These are phyloP conservation scores for Candida pini DNA, from an alignment of 805 yeast genomes.

Conservation along the genomic window DNA sequence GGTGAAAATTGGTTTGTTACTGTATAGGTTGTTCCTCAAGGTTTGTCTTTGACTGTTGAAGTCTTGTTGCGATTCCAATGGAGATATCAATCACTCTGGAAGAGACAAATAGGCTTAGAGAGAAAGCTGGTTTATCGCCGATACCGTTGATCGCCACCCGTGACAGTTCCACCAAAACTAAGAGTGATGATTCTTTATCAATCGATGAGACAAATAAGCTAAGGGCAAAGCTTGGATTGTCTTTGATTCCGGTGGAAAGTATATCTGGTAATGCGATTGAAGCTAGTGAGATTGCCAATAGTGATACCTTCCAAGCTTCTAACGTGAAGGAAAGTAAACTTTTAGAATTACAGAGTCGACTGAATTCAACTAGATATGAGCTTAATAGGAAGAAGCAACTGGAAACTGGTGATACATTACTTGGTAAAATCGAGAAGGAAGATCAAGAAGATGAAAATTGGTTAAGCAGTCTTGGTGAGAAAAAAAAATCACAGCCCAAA, in stretches of 20 bases:
- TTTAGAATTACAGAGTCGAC: slow-evolving; percentile 14
- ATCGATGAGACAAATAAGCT: slow-evolving; percentile 44
- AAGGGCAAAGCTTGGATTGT: slow-evolving; percentile 38
- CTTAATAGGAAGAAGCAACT: slow-evolving; percentile 17
- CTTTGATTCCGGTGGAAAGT: slow-evolving; percentile 38
- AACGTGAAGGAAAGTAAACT: slow-evolving; percentile 28
- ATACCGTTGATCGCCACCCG: slow-evolving; percentile 4
- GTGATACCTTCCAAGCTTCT: slow-evolving; percentile 28
- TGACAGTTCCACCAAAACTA: neutral
- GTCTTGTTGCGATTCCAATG: slow-evolving; percentile 4
- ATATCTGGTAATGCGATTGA: slow-evolving; percentile 8
- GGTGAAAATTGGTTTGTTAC: too few species aligned
- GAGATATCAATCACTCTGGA: slow-evolving; percentile 14
- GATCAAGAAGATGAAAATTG: slow-evolving; percentile 31
- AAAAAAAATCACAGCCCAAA: slow-evolving; percentile 4
- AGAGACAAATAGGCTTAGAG: slow-evolving; percentile 20
- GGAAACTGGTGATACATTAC: slow-evolving; percentile 20
- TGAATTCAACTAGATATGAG: slow-evolving; percentile 11
- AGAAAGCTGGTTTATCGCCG: slow-evolving; percentile 14
- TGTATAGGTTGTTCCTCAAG: too few species aligned
- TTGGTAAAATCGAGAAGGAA: slow-evolving; percentile 24
- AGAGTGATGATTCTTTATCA: slow-evolving; percentile 21
- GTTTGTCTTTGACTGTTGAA: too few species aligned
- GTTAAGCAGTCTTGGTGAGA: slow-evolving; percentile 25
- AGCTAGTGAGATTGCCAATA: slow-evolving; percentile 30